Evolutionary conservation across 2,329 filamentous ascomycete genomes (phyloP).

Genomic region (Trichoderma koningiopsis): DNA sequence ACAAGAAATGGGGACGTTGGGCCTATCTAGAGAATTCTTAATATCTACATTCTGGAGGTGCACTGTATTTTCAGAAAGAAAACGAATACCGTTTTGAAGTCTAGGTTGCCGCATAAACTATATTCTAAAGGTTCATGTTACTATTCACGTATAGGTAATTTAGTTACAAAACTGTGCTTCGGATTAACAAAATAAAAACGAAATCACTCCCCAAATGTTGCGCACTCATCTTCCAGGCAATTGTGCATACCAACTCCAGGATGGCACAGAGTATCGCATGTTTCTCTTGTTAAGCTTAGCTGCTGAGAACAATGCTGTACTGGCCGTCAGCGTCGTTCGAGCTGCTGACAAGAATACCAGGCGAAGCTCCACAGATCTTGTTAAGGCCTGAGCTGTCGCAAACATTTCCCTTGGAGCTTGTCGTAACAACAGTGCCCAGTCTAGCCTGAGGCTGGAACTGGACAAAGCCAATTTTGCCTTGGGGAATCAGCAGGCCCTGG

Average conservation of each 20-base stretch:
- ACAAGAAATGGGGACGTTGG: too few species aligned
- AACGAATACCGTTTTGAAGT: too few species aligned
- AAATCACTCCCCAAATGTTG: not conserved
- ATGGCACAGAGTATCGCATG: not conserved
- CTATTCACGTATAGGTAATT: too few species aligned
- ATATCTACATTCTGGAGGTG: too few species aligned
- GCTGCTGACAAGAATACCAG: constrained; percentile 20
- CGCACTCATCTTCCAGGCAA: not conserved
- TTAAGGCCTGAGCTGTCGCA: constrained; percentile 16
- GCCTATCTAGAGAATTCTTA: too few species aligned
- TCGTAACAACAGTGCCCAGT: constrained; percentile 22
- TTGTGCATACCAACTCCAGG: not conserved
- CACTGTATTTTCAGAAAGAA: too few species aligned
- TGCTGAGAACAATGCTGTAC: constrained; percentile 21
- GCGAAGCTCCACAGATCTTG: constrained; percentile 25
- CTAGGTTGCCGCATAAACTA: too few species aligned
- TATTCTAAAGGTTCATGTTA: too few species aligned
- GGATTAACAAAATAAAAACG: not conserved
- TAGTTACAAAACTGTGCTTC: too few species aligned
- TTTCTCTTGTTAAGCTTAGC: not conserved
- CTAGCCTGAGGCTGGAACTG: constrained; percentile 23
- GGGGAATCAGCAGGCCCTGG: constrained; percentile 21
- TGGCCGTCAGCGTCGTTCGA: constrained; percentile 19
- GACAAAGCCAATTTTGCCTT: constrained; percentile 21
- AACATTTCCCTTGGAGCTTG: constrained; percentile 3